phyloP scores from a whole-genome alignment of 1,139 yeast genomes.

The Yamadazyma siamensis region DNA sequence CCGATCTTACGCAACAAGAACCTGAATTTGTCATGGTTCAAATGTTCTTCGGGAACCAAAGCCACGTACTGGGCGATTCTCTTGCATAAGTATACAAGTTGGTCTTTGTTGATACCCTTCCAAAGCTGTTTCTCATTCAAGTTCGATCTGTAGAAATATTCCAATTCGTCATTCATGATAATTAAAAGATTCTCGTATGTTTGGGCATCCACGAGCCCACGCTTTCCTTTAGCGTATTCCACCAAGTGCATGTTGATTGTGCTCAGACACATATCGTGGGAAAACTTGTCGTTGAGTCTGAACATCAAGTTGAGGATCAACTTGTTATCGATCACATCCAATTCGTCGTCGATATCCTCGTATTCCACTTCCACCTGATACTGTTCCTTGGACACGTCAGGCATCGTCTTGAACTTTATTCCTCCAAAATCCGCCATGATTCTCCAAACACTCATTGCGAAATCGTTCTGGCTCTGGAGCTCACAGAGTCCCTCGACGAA shows the following conservation, averaged over 20 bases:
- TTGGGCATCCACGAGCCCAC: conserved; percentile 1
- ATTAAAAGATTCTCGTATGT: conserved; percentile 6
- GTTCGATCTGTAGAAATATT: conserved; percentile 33
- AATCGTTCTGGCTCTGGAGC: conserved; percentile 32
- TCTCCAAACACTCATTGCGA: conserved; percentile 28
- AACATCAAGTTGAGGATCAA: conserved; percentile 29
- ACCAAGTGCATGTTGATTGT: conserved; percentile 7
- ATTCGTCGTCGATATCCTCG: conserved; percentile 5
- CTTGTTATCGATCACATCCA: conserved; percentile 9
- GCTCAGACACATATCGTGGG: conserved; percentile 12
- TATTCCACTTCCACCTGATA: conserved; percentile 8
- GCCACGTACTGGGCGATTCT: conserved; percentile 17
- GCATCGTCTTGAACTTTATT: conserved; percentile 13
- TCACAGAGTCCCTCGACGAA: conserved; percentile 30
- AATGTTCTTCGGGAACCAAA: not conserved
- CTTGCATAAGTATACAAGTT: conserved; percentile 17
- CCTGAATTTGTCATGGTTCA: not conserved
- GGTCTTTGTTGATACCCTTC: conserved; percentile 22
- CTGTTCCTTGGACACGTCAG: conserved; percentile 8
- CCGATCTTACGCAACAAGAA: conserved; percentile 1
- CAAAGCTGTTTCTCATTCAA: conserved; percentile 14
- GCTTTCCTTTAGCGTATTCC: conserved; percentile 5
- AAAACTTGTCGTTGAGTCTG: conserved; percentile 20
- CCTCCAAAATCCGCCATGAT: conserved; percentile 36
- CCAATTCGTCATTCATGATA: conserved; percentile 31